phyloP scores from a whole-genome alignment of 805 yeast genomes.

The Komagataella populi region DNA sequence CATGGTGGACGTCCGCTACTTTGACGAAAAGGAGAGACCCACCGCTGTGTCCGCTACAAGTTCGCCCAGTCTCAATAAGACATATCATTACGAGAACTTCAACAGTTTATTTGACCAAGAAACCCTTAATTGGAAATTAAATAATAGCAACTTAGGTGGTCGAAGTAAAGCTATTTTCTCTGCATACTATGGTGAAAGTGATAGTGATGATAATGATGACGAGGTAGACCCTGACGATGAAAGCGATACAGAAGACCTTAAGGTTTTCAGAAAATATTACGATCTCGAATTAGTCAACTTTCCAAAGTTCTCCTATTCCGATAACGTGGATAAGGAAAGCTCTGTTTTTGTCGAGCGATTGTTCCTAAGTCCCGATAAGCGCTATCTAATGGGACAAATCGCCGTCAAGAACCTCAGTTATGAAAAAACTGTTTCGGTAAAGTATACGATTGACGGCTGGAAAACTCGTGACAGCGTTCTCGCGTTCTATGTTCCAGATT shows the following conservation, averaged over 20 bases:
- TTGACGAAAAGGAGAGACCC: constrained; percentile 63
- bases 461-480: constrained; percentile 55
- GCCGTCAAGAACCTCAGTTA: constrained; percentile 68
- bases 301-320: constrained; percentile 28
- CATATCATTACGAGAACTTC: neutral
- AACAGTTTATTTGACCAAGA: neutral
- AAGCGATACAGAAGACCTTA: constrained; percentile 5
- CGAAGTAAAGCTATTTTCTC: constrained; percentile 14
- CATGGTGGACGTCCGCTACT: constrained; percentile 57
- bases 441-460: constrained; percentile 78
- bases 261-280: constrained; percentile 22
- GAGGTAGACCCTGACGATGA: constrained; percentile 8
- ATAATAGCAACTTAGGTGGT: constrained; percentile 8
- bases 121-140: constrained; percentile 1
- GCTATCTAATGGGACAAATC: constrained; percentile 53
- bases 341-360: constrained; percentile 54
- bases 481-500: constrained; percentile 45
- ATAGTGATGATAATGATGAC: constrained; percentile 8
- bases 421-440: constrained; percentile 50
- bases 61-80: constrained; percentile 29
- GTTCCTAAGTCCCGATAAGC: constrained; percentile 43
- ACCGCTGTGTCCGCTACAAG: constrained; percentile 56
- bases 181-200: constrained; percentile 14
- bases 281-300: constrained; percentile 26
- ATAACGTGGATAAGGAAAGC: constrained; percentile 24